Base-by-base conservation (phyloP, 208 protist genomes). In the Phytomonas serpens region DNA sequence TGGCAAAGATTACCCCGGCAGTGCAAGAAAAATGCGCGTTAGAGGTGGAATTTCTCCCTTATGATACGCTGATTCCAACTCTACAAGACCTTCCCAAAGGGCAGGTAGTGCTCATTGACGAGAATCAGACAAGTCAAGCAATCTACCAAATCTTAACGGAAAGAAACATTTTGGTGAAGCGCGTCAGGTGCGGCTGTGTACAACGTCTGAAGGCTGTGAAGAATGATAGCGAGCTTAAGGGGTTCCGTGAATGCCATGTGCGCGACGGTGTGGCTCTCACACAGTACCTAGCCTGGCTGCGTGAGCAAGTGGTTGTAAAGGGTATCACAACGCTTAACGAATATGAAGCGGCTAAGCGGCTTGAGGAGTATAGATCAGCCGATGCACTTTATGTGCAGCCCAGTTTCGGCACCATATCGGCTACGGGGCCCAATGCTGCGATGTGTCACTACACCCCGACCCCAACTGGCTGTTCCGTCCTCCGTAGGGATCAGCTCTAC, bases 391-490 rank as follows among this genome's bases (percentile, higher is more conserved):
- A 95, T 77, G 83, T 98, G 61, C 84, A 90, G 77, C 83, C 97
- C 0, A 95, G 85, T 65, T 99, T 99, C 70, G 67, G 67, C 10
- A 98, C 95, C 14, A 99, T 99, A 70, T 93, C 88, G 32, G 80
- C 83, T 0, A 84, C 84, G 0, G 97, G 96, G 2, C 61, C 88
- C 11, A 98, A 98, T 74, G 97, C 83, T 9, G 96, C 98, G 0
- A 93, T 99, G 78, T 97, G 98, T 68, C 98, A 99, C 79, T 99
- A 99, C 77, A 70, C 71, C 29, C 88, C 98, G 4, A 64, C 88
- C 0, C 31, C 47, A 27, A 80, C 76, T 2, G 89, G 84, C 30
- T 93, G 84, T n/a, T 77, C 85, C 0, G 70, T 92, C 16, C 90
- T 90, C 64, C 73, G 66, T 29, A 67, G 37, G 3, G 85, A 97